Base-by-base conservation (phyloP, 83 land plant species). In the Isoetes engelmannii region DNA sequence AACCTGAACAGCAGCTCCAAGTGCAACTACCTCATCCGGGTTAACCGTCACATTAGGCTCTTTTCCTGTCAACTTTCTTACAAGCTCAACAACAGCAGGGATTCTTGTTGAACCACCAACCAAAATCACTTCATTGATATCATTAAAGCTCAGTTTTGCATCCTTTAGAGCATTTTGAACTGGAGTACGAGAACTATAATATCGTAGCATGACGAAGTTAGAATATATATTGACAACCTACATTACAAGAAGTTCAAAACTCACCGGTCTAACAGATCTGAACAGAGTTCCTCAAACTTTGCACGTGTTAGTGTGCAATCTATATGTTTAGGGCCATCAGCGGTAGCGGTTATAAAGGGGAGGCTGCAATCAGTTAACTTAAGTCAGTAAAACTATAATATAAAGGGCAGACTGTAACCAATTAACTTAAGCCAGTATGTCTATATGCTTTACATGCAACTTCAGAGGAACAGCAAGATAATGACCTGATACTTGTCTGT, bases 1-100 rank as follows among this genome's bases (percentile, higher is more conserved):
- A 44, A 86, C 88, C 73, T 89, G 94, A 6, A 89, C 85, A 42
- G 94, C 92, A 41, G 94, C 94, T 57, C 94, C 94, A 69, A 76
- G 84, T 1, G 94, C 94, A 57, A 89, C 92, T n/a, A 87, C 94
- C 73, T 89, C 94, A 76, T 89, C 94, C 0, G 94, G 94, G 74
- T 89, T 87, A 7, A 89, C 89, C 63, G 89, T 87, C 78, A 88
- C 86, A 83, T 87, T 89, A 7, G 94, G 94, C 51, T 87, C 83
- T 72, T 85, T 87, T 0, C 94, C 94, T 64, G 78, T 75, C 77
- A 75, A 4, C 46, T 53, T 73, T 45, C 63, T 72, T 37, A 75
- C 78, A 18, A 75, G 65, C 59, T 72, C 69, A 58, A 61, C 69
- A 6, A 75, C 78, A 18, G 78, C 78, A 44, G 78, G 78, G n/a